Evolutionary conservation across 2,329 filamentous ascomycete genomes (phyloP), one percentile per base, ranked within the genome.

Genomic region (Akanthomyces uredinophilus): DNA sequence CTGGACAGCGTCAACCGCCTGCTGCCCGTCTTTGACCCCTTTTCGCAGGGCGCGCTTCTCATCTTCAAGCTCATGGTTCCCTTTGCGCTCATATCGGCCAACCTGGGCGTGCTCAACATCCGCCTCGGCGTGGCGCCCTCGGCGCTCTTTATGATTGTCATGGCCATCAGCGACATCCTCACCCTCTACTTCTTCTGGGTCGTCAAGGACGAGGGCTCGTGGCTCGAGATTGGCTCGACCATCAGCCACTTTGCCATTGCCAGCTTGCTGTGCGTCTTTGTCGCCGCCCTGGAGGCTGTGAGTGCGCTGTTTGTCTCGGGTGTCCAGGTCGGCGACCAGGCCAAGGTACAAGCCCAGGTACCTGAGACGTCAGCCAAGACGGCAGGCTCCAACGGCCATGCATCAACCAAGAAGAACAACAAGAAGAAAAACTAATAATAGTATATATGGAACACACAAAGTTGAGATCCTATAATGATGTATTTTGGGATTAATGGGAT

Each of bases 141-240:
- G 44, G 91, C 92, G 6, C 79, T 99, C 4, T 97, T 98, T 77
- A 97, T 97, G 89, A 79, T 94, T 2, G 92, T 96, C 56, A 96
- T 97, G 86, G 90, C 90, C 0, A 85, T 96, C 57, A 93, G 90
- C 64, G 95, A 99, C 72, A 86, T 96, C 55, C 82, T 98, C 72
- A 98, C 95, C 4, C 81, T 99, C 58, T 91, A 95, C 70, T 99
- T 99, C 79, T 99, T 99, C 77, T 99, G 91, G 87, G 91, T 96
- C 69, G 95, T 99, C 51, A 90, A 90, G 70, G 95, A 99, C 68
- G 95, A 99, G 73, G 95, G 95, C 0, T 95, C 90, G 24, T 99
- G 95, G 95, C 78, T 99, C 64, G 95, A 99, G 72, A 99, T 99
- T 72, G 95, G 95, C 37, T 96, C 92, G 32, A 97, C 92, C 4